Conservation (phyloP, 139 green algal genomes). For the Ostreobium quekettii region DNA sequence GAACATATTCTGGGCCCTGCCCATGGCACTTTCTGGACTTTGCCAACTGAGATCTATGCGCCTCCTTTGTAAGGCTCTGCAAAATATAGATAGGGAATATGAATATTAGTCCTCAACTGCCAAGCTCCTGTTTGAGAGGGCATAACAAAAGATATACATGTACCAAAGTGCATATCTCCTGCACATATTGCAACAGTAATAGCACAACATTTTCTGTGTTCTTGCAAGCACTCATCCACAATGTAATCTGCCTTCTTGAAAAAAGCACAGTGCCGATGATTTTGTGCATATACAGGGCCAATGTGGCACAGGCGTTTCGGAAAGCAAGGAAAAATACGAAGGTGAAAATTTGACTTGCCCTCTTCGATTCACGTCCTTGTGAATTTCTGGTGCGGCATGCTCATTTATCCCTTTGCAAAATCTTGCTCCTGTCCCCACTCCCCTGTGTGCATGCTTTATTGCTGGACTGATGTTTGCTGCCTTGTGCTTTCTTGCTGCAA, state of each 20-base stretch:
- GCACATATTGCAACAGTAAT: neutral
- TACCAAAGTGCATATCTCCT: neutral
- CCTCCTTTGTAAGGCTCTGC: neutral
- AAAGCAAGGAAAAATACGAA: constrained; percentile 9
- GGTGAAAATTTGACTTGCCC: no score
- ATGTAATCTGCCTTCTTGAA: no score
- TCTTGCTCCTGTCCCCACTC: neutral
- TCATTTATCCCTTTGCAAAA: no score
- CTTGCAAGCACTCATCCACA: no score
- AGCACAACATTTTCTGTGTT: no score
- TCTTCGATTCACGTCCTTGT: no score
- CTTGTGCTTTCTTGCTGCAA: neutral
- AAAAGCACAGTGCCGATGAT: neutral
- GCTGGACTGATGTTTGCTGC: neutral
- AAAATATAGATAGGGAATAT: no score
- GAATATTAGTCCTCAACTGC: neutral
- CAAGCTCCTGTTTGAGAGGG: no score
- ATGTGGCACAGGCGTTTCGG: neutral
- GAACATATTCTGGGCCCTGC: neutral
- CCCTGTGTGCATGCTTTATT: neutral
- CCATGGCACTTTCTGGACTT: no score
- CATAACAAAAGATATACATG: neutral
- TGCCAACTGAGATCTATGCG: neutral
- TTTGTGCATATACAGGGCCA: no score
- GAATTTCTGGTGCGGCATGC: no score